Conservation (phyloP, 2,329 filamentous ascomycete species). For the Daldinia eschscholtzii region DNA sequence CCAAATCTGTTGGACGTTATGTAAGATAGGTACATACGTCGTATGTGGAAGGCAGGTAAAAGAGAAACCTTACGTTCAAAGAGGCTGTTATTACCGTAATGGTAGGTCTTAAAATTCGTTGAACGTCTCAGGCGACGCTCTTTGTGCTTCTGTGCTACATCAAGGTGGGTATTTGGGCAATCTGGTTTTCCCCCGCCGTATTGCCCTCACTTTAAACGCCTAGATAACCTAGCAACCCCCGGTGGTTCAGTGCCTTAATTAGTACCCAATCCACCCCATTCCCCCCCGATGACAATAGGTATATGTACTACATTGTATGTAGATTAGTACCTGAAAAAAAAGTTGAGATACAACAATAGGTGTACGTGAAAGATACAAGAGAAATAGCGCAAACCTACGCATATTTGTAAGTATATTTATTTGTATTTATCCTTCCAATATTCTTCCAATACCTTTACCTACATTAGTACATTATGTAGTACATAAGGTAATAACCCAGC, state of each 20-base stretch:
- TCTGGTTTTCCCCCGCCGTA: constrained; percentile 6
- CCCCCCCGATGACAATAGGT: constrained; percentile 12
- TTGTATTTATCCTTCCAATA: neutral
- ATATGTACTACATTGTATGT: neutral
- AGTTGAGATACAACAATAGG: neutral
- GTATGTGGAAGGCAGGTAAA: neutral
- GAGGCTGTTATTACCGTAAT: constrained; percentile 13
- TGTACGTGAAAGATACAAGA: constrained; percentile 15
- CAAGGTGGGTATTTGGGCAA: constrained; percentile 12
- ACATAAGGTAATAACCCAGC: neutral
- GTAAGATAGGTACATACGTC: too few relatives aligned
- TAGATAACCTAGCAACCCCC: constrained; percentile 11
- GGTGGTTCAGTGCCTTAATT: constrained; percentile 40
- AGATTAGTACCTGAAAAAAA: too few relatives aligned
- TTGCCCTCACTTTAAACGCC: constrained; percentile 21
- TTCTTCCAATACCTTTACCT: neutral
- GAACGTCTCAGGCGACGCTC: constrained; percentile 10
- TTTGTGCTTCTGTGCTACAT: constrained; percentile 23
- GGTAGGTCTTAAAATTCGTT: constrained; percentile 8
- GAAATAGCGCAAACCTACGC: constrained; percentile 1
- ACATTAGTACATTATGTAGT: too few relatives aligned
- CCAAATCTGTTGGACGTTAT: too few relatives aligned
- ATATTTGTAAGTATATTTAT: constrained; percentile 25
- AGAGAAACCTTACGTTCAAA: neutral
- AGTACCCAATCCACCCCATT: constrained; percentile 41